Percentiles rank a stretch among this genome's conserved stretches.
phyloP scores from a whole-genome alignment of 331 rosid genomes.

The Quercus lobata region DNA sequence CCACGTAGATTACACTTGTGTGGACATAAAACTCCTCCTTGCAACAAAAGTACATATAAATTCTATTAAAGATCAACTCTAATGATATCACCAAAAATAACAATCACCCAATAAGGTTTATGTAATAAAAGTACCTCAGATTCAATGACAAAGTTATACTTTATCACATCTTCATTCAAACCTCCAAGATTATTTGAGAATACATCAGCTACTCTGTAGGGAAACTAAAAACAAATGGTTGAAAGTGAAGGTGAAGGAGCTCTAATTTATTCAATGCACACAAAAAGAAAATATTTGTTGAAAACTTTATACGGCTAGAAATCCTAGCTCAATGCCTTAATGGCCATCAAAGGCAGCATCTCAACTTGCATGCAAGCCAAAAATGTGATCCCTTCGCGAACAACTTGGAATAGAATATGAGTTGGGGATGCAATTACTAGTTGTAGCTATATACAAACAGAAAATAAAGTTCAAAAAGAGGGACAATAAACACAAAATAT shows the following conservation, averaged over 20 bases:
- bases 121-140: constrained; percentile 57
- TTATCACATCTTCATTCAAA: constrained; percentile 79
- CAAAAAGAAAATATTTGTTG: not conserved
- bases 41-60: not conserved
- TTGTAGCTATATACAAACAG: no score
- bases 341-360: constrained; percentile 95
- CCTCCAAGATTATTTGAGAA: constrained; percentile 82
- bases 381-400: constrained; percentile 84
- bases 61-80: not conserved
- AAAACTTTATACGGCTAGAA: constrained; percentile 2
- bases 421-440: constrained; percentile 87
- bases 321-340: constrained; percentile 50
- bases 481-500: no score
- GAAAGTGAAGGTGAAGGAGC: constrained; percentile 5
- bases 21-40: not conserved
- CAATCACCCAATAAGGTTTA: not conserved
- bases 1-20: not conserved
- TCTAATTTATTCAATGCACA: not conserved
- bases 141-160: constrained; percentile 83
- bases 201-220: constrained; percentile 87
- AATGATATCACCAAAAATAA: not conserved
- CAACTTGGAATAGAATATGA: constrained; percentile 86
- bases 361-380: constrained; percentile 94
- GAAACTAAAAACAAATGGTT: constrained; percentile 67
- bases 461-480: no score